Evolutionary conservation across 1,284 basidiomycete species (phyloP), one percentile per base, ranked within the genome.

Genomic region (Ceratobasidium sp.): DNA sequence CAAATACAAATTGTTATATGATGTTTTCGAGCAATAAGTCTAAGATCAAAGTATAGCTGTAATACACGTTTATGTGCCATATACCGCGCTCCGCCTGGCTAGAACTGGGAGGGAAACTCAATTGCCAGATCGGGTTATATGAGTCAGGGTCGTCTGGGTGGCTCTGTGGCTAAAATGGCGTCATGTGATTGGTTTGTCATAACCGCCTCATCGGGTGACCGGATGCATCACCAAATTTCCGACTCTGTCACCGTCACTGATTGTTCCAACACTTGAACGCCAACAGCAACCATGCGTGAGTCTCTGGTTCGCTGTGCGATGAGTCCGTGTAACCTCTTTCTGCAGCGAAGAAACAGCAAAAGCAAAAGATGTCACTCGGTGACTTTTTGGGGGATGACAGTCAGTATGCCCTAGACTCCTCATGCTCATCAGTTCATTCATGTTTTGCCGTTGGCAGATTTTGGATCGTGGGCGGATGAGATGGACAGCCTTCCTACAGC

Each of bases 381-480:
- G 94, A 93, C 85, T 98, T 98, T 87, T 89, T 98, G 80, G 93
- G 90, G 60, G 94, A 97, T 84, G 88, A 83, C 80, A 83, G 95
- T 95, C 80, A 84, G 92, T 85, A 77, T 67, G 54, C 77, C 33
- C 69, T 63, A 77, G 79, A 76, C 67, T 79, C 79, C 54, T 60
- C 37, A 53, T 53, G 17, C 56, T 33, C 75, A 80, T 13, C 77
- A 51, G 49, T 33, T 67, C n/a, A 63, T 42, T 37, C 37, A 13
- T 37, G n/a, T 20, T 33, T 51, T 26, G 58, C 49, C 47, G 51
- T 39, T 37, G 35, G 28, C 75, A 94, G 93, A 90, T 77, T 85
- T 94, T 75, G 95, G 95, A 82, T 96, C 94, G 82, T 98, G 96
- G 96, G 96, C 96, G n/a, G 96, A 97, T 83, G 96, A 97, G 84